Conservation (phyloP, 345 rosid species). For the Bruguiera parviflora region DNA sequence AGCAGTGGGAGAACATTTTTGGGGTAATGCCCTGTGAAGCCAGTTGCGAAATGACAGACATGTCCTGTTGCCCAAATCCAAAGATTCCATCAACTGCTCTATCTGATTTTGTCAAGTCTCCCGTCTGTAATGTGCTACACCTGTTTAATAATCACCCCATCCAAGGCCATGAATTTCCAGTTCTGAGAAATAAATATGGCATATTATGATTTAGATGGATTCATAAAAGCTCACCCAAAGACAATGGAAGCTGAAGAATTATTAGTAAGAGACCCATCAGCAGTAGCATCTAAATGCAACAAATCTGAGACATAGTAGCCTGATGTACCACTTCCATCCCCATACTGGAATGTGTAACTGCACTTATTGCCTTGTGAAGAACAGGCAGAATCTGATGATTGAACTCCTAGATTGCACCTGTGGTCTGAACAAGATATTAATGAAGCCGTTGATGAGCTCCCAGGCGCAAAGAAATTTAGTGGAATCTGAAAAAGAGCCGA, state of each 20-base stretch:
- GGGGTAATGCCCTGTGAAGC: constrained; percentile 82
- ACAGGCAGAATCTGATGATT: constrained; percentile 72
- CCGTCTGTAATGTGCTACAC: constrained; percentile 71
- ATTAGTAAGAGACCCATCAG: constrained; percentile 41
- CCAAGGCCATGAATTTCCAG: constrained; percentile 19
- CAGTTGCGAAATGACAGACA: constrained; percentile 88
- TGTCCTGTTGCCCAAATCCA: constrained; percentile 83
- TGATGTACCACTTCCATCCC: constrained; percentile 94
- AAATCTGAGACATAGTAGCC: constrained; percentile 85
- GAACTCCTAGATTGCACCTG: constrained; percentile 58
- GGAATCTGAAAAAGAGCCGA: constrained; percentile 54
- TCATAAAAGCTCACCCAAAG: constrained; percentile 68
- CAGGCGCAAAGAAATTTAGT: constrained; percentile 71
- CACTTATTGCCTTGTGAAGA: constrained; percentile 57
- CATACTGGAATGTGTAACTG: constrained; percentile 84
- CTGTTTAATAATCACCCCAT: constrained; percentile 44
- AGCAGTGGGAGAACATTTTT: constrained; percentile 86
- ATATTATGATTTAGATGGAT: not conserved
- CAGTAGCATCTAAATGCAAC: constrained; percentile 54
- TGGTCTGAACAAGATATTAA: constrained; percentile 67
- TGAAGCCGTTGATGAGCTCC: constrained; percentile 72
- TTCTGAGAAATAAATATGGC: not conserved
- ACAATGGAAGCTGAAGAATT: constrained; percentile 75
- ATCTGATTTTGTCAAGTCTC: constrained; percentile 75
- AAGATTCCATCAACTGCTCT: constrained; percentile 95